Base-by-base conservation (phyloP, 306 rosid species). In the Dalbergia oliveri region DNA sequence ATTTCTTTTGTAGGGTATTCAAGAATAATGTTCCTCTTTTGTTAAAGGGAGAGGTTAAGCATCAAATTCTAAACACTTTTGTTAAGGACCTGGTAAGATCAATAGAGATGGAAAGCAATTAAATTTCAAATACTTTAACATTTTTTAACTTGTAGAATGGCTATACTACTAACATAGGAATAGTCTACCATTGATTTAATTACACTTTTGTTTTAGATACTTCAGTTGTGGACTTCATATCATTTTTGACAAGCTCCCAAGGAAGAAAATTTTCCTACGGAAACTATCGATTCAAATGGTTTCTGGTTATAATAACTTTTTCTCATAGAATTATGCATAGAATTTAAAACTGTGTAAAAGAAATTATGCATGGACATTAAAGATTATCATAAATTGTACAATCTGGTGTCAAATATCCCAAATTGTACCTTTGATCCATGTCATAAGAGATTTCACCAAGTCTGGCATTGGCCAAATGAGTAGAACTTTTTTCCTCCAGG, bases 21-120 rank as follows among this genome's bases (percentile, higher is more conserved):
- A 91, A 92, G 91, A 93, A 92, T 75, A 85, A 82, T 69, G 82
- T 90, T 78, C 97, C 97, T 65, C 83, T 84, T 56, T 78, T 94
- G 84, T 84, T 94, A 41, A 86, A 60, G 88, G 94, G 94, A 41
- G 79, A 82, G 73, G 63, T 88, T 65, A 80, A 84, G 82, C 86
- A 86, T 73, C 82, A 91, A 62, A 66, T 84, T 76, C 83, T 89
- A 43, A 81, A 56, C 75, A 81, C 60, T 76, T 72, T 72, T 62
- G 84, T 73, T 83, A 78, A 86, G 76, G 85, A 83, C 73, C 33
- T 91, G 97, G 99, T 93, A 92, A 94, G 94, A 78, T 80, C 67
- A 69, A 47, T 59, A 49, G 68, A 80, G 16, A 74, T 31, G 11
- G 41, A 59, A 79, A 82, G 67, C 72, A 58, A 64, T 65, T 69